Evolutionary conservation across 1,284 basidiomycete species (phyloP).

Genomic region (Rhodotorula mucilaginosa): DNA sequence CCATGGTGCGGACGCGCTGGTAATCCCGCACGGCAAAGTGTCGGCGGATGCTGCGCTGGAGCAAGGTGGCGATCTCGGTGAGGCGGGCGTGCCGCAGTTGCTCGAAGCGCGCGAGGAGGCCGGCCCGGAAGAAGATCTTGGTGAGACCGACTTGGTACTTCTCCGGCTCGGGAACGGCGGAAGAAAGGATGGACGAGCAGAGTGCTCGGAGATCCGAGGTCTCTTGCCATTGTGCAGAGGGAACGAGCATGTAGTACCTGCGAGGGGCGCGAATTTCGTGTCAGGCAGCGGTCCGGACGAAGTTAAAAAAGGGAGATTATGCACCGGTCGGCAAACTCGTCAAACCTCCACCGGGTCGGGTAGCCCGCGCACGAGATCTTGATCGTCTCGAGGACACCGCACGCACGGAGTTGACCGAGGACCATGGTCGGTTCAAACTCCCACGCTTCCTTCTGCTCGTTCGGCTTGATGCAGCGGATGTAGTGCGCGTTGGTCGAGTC

Average conservation of each 20-base stretch:
- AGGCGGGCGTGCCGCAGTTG: conserved; percentile 81
- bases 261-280: too few species aligned
- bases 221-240: conserved; percentile 73
- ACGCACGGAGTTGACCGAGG: conserved; percentile 89
- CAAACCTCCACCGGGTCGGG: conserved; percentile 97
- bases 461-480: conserved; percentile 99
- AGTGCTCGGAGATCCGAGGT: conserved; percentile 73
- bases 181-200: conserved; percentile 80
- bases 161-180: conserved; percentile 85
- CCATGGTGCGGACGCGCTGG: conserved; percentile 64
- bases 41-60: conserved; percentile 95
- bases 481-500: conserved; percentile 98
- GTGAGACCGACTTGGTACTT: conserved; percentile 96
- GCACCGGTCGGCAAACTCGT: conserved; percentile 96
- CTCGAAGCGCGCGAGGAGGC: conserved; percentile 97
- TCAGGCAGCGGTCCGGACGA: neutral
- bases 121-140: conserved; percentile 99
- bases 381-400: conserved; percentile 98
- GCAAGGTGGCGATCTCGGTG: conserved; percentile 85
- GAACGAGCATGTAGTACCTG: conserved; percentile 95
- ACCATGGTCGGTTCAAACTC: conserved; percentile 96
- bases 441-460: conserved; percentile 95
- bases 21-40: conserved; percentile 81
- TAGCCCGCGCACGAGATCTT: conserved; percentile 98
- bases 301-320: neutral